Evolutionary conservation across 139 green algal genomes (phyloP).

Genomic region (Edaphochlamys debaryana): DNA sequence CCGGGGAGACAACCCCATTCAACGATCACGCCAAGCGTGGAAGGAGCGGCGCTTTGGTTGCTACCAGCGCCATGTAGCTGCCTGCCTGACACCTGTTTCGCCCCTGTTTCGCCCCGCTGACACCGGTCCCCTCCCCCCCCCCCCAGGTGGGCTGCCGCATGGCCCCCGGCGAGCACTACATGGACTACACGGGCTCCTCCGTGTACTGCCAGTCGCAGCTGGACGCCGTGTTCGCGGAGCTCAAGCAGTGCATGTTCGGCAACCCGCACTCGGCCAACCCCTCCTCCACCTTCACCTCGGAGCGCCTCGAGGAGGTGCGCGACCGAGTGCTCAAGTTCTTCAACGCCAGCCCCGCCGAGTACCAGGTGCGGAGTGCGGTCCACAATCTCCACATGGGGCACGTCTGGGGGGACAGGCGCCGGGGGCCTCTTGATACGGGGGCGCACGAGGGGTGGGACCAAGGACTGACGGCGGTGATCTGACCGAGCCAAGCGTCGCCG

Average conservation of each 20-base stretch:
- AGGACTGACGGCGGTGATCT: no score
- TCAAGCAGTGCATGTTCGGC: constrained; percentile 72
- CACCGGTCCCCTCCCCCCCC: background rate
- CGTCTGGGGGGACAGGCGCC: no score
- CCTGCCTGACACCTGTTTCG: no score
- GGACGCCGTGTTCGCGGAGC: constrained; percentile 65
- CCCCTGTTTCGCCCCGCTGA: no score
- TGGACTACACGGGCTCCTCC: constrained; percentile 77
- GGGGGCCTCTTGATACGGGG: no score
- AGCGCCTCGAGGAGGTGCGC: constrained; percentile 49
- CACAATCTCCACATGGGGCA: no score
- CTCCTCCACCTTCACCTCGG: constrained; percentile 57
- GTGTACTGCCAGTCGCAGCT: constrained; percentile 72
- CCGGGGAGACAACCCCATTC: no score
- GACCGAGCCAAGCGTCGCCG: no score
- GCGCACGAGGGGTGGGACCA: no score
- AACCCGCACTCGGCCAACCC: constrained; percentile 83
- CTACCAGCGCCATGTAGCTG: no score
- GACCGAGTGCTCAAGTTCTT: constrained; percentile 58
- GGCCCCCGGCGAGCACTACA: constrained; percentile 72
- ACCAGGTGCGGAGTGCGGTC: constrained; percentile 56
- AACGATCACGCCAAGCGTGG: no score
- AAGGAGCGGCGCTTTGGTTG: no score
- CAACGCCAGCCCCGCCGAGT: constrained; percentile 61
- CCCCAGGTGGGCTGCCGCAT: constrained; percentile 69